Evolutionary conservation across 2,329 filamentous ascomycete species (phyloP), one percentile per base, ranked within the genome.

Genomic region (Ceratocystis albifundus): DNA sequence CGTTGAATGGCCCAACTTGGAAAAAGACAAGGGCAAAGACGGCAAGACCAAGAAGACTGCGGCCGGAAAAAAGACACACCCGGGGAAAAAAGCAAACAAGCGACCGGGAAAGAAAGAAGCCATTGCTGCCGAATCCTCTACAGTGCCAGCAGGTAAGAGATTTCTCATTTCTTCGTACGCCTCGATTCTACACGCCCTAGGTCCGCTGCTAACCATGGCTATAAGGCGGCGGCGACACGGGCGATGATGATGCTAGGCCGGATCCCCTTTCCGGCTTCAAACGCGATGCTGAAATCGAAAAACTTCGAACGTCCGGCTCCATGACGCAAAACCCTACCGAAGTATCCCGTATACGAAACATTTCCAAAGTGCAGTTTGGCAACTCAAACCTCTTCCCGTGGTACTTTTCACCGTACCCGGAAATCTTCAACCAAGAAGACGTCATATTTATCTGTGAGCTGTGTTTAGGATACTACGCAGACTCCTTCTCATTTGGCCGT

Each of bases 321-420:
- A 97, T 99, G 94, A 99, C 95, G 10, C 95, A 99, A 74, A 97
- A 97, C 70, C 94, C 96, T 67, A 91, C 93, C 12, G 95, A 99
- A 74, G 91, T 99, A 69, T 93, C 93, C 28, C 88, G 95, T 65
- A 96, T 99, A 66, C 88, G 94, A 72, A 99, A 99, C 74, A 86
- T 99, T 70, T 90, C 89, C 65, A 92, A 88, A 70, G 87, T 99
- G 2, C 93, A 97, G 74, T 97, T 99, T 80, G 95, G 94, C 57
- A 86, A 87, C 71, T 88, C 86, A 74, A 90, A 96, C 72, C 84
- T 99, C 55, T 95, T 96, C 74, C 94, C 94, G 0, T 99, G 94
- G 94, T 99, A 99, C 76, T 99, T 99, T 78, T 96, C 91, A 4
- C 94, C 94, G 0, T 99, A 99, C 72, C 94, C 94, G 0, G 88